Evolutionary conservation across 2,329 filamentous ascomycete species (phyloP), one percentile per base, ranked within the genome.

Genomic region (Fusarium pseudocircinatum): DNA sequence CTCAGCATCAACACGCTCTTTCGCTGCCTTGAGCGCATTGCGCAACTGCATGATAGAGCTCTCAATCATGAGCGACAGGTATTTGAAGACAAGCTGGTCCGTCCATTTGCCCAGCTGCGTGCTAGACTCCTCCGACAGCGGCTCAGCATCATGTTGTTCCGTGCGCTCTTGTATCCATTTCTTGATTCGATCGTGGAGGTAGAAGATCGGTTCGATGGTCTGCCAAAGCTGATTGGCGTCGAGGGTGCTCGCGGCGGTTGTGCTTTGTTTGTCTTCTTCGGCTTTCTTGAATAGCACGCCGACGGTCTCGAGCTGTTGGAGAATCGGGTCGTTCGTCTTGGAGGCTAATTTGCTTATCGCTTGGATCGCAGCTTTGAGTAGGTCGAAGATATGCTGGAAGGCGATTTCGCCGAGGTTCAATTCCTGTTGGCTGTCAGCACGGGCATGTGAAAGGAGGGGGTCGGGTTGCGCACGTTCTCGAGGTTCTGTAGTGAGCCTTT

Each of bases 41-140:
- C 94, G 94, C 7, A 95, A 92, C 49, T 93, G 89, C 61, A 92
- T 92, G 81, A 98, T 97, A 78, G 98, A 91, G 4, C 95, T 95
- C 65, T 94, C 90, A 67, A 98, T 88, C 83, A 96, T 97, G 0
- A 96, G 94, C 2, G 95, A 93, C 24, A 98, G 86, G 2, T 98
- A 88, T 13, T 94, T 94, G 74, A 98, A 89, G 49, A 98, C 89
- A 79, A 97, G 97, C 82, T 98, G 95, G 52, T 92, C 93, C 74
- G 98, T 96, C 75, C 93, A 94, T 70, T 97, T 95, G 47, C 73
- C 73, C 44, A 79, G 24, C 53, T 78, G 70, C 1, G 77, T 72
- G 24, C 65, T 73, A 8, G 69, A 70, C 26, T 77, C 72, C 22
- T 67, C 62, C 1, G 62, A 73, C 13, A 75, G 22, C 3, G 71